These are phyloP conservation scores for Obba rivulosa DNA, from an alignment of 768 basidiomycete genomes.

Conservation along the genomic window DNA sequence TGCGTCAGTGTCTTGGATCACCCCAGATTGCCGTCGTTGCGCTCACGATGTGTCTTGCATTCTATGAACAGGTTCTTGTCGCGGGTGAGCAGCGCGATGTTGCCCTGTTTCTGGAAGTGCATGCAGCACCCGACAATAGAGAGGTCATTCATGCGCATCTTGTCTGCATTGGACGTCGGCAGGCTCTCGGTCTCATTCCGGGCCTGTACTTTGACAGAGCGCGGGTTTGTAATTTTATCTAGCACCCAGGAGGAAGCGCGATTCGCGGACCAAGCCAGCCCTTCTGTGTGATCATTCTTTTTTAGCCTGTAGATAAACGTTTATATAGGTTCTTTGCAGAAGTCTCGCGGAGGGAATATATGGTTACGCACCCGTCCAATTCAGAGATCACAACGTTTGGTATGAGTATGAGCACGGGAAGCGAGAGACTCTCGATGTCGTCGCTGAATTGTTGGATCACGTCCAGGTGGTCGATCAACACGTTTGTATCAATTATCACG, in stretches of 20 bases:
- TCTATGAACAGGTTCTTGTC: slow-evolving; percentile 65
- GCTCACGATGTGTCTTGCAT: slow-evolving; percentile 40
- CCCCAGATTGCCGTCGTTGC: background rate
- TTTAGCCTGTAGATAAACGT: slow-evolving; percentile 29
- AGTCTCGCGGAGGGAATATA: background rate
- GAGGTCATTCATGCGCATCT: slow-evolving; percentile 49
- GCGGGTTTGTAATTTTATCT: slow-evolving; percentile 23
- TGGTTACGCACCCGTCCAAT: slow-evolving; percentile 56
- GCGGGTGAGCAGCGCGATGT: slow-evolving; percentile 51
- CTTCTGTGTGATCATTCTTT: slow-evolving; percentile 26
- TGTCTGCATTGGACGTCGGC: slow-evolving; percentile 4
- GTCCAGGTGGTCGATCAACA: slow-evolving; percentile 64
- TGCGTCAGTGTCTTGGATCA: background rate
- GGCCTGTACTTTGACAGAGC: slow-evolving; percentile 25
- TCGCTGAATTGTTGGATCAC: slow-evolving; percentile 58
- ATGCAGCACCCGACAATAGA: slow-evolving; percentile 73
- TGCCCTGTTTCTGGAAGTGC: slow-evolving; percentile 43
- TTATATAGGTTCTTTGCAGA: background rate
- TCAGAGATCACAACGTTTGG: slow-evolving; percentile 75
- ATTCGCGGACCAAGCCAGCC: slow-evolving; percentile 59
- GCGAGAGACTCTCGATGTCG: slow-evolving; percentile 44
- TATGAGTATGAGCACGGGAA: slow-evolving; percentile 60
- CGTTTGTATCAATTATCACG: slow-evolving; percentile 75
- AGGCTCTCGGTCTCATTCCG: slow-evolving; percentile 19
- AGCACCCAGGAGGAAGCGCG: slow-evolving; percentile 36